Evolutionary conservation across 2,329 filamentous ascomycete species (phyloP).

Genomic region (Phialocephala sp.): DNA sequence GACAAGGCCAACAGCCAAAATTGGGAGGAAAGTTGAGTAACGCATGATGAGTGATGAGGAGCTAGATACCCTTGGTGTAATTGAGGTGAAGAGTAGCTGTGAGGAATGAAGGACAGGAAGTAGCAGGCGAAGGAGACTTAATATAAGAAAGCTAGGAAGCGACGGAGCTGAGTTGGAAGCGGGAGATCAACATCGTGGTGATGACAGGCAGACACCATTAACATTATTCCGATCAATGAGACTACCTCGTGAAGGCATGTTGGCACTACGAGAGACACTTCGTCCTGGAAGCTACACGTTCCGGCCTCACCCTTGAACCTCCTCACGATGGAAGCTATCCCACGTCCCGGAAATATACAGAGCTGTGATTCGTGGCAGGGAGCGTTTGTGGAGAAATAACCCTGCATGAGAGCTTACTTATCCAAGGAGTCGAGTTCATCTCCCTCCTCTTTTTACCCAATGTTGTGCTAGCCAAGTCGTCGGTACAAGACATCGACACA

Average conservation of each 20-base stretch:
- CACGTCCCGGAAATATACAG: slow-evolving; percentile 10
- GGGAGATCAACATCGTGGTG: slow-evolving; percentile 15
- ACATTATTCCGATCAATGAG: not conserved
- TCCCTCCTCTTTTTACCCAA: not conserved
- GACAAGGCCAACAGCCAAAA: slow-evolving; percentile 28
- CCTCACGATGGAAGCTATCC: slow-evolving; percentile 10
- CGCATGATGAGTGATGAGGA: slow-evolving; percentile 32
- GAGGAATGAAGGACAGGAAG: not conserved
- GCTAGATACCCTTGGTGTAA: not conserved
- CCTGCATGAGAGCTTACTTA: slow-evolving; percentile 4
- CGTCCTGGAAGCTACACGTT: slow-evolving; percentile 28
- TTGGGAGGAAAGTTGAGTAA: slow-evolving; percentile 27
- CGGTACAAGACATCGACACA: not conserved
- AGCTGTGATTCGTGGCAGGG: not conserved
- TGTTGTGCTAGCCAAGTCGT: not conserved
- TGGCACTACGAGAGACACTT: slow-evolving; percentile 25
- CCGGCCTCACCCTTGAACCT: slow-evolving; percentile 14
- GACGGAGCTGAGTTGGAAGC: slow-evolving; percentile 3
- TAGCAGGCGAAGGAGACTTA: not conserved
- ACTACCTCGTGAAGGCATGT: slow-evolving; percentile 15
- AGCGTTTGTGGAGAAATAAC: slow-evolving; percentile 2
- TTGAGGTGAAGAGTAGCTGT: slow-evolving; percentile 12
- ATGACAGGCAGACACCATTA: slow-evolving; percentile 13
- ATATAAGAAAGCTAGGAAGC: slow-evolving; percentile 14
- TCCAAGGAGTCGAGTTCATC: not conserved